Percentiles rank a stretch among this genome's conserved stretches.
These are phyloP conservation scores for Straminergon stramineum DNA, from an alignment of 225 moss, liverwort and hornwort species.

Conservation along the genomic window DNA sequence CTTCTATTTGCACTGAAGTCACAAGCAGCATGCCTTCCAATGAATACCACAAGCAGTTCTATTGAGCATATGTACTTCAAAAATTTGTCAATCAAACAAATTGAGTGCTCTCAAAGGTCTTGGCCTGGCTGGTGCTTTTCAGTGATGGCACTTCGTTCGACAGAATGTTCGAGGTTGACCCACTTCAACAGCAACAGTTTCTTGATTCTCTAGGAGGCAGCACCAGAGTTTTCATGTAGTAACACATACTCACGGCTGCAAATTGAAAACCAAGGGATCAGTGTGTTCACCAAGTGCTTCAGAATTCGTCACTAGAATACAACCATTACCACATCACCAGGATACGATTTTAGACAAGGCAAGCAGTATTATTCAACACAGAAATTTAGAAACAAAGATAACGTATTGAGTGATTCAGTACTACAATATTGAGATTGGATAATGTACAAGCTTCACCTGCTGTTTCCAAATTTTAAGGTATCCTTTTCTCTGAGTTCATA, in stretches of 20 bases:
- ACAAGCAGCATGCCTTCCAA: neutral
- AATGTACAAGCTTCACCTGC: slow-evolving; percentile 37
- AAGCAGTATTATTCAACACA: neutral
- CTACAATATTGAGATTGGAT: neutral
- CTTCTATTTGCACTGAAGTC: neutral
- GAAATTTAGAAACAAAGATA: neutral
- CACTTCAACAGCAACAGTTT: neutral
- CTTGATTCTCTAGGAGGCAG: slow-evolving; percentile 27
- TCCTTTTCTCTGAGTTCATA: slow-evolving; percentile 96
- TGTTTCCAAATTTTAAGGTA: slow-evolving; percentile 94
- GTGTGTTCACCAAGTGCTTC: neutral
- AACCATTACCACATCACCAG: neutral
- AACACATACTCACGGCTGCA: slow-evolving; percentile 98
- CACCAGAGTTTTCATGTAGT: slow-evolving; percentile 85
- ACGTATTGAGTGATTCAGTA: neutral
- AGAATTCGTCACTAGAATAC: neutral
- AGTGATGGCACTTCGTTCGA: neutral
- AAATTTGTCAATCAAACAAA: neutral
- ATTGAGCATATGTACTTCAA: neutral
- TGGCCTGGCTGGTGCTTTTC: neutral
- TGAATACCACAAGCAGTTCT: neutral
- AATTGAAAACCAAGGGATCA: neutral
- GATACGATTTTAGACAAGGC: neutral
- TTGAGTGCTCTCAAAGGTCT: neutral
- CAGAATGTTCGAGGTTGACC: neutral